Evolutionary conservation across 2,329 filamentous ascomycete genomes (phyloP).

Genomic region (Phyllosticta capitalensis): DNA sequence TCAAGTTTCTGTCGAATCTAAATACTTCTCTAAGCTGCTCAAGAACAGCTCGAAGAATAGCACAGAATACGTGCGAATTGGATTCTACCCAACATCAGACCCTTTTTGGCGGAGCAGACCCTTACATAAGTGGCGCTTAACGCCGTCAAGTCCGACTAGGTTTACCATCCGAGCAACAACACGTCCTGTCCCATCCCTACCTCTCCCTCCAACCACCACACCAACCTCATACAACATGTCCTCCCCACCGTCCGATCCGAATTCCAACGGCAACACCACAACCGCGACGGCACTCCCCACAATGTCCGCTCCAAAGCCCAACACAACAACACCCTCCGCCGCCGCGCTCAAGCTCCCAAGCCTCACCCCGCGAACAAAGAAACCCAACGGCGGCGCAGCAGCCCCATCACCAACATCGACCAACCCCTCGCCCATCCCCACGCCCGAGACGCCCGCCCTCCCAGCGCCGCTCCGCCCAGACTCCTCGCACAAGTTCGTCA

Average conservation of each 20-base stretch:
- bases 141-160: background rate
- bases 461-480: constrained; percentile 46
- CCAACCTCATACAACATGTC: background rate
- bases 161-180: background rate
- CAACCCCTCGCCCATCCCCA: constrained; percentile 35
- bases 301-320: background rate
- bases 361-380: constrained; percentile 23
- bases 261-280: background rate
- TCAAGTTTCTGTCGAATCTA: no score
- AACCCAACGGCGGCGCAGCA: background rate
- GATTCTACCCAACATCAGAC: background rate
- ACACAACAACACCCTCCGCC: constrained; percentile 14
- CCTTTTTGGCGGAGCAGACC: background rate
- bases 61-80: no score
- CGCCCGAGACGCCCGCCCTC: constrained; percentile 67
- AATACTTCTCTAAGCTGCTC: no score
- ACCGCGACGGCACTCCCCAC: background rate
- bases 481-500: constrained; percentile 54
- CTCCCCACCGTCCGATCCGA: background rate
- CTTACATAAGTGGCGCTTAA: background rate
- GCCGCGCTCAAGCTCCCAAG: constrained; percentile 24
- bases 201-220: background rate
- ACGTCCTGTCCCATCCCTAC: background rate
- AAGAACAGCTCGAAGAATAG: no score
- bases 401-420: background rate